Evolutionary conservation across 83 land plant species (phyloP).

Genomic region (Thuja plicata): DNA sequence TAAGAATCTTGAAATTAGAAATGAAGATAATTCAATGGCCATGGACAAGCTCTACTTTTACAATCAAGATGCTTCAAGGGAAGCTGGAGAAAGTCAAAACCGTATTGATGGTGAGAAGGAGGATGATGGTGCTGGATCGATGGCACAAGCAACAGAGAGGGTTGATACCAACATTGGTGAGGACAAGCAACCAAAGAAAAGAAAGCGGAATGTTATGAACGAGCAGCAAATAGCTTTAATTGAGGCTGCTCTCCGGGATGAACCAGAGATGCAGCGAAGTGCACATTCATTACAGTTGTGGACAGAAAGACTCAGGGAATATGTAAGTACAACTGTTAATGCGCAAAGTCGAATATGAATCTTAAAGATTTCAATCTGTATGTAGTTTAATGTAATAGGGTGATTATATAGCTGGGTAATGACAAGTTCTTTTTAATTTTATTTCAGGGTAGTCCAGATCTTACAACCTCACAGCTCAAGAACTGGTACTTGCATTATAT

Average conservation of each 20-base stretch:
- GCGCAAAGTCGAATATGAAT: no score
- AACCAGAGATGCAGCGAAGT: constrained; percentile 87
- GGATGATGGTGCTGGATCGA: constrained; percentile 15
- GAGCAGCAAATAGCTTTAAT: constrained; percentile 58
- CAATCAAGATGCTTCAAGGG: constrained; percentile 13
- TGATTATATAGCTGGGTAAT: not conserved
- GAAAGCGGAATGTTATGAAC: constrained; percentile 85
- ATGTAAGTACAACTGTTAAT: constrained; percentile 37
- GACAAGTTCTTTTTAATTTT: not conserved
- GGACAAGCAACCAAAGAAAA: constrained; percentile 68
- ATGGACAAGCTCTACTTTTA: constrained; percentile 21
- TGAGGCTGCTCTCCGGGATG: constrained; percentile 64
- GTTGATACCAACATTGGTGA: constrained; percentile 36
- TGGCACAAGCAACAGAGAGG: constrained; percentile 35
- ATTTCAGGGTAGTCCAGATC: constrained; percentile 71
- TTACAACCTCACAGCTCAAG: constrained; percentile 71
- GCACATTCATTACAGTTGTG: constrained; percentile 49
- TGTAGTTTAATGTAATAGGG: not conserved
- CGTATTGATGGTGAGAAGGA: constrained; percentile 23
- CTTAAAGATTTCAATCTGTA: not conserved
- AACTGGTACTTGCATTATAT: constrained; percentile 60
- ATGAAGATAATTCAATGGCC: constrained; percentile 30
- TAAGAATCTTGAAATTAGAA: constrained; percentile 33
- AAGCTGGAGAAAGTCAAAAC: constrained; percentile 18
- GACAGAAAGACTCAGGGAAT: constrained; percentile 59